Conservation (phyloP, 768 basidiomycete species). For the Phaeotremella skinneri region DNA sequence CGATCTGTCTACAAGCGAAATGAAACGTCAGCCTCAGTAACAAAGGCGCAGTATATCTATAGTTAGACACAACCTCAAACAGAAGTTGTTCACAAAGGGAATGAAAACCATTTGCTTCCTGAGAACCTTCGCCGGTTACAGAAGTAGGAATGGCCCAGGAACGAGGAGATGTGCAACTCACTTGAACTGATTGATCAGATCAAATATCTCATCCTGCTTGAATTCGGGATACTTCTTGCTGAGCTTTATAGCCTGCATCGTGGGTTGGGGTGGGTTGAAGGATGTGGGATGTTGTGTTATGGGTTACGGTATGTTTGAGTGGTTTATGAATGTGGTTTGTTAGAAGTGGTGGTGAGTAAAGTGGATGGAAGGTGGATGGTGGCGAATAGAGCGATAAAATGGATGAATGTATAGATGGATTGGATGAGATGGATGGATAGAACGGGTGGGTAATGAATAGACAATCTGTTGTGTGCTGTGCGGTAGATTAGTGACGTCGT, state of each 20-base stretch:
- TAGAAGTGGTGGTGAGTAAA: too few relatives aligned
- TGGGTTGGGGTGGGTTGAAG: slow-evolving; percentile 8
- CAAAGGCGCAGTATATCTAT: too few relatives aligned
- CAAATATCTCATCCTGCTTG: slow-evolving; percentile 87
- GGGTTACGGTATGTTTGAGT: neutral
- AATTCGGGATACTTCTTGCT: slow-evolving; percentile 92
- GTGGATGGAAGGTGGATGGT: too few relatives aligned
- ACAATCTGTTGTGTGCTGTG: neutral
- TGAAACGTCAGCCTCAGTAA: too few relatives aligned
- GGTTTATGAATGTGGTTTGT: neutral
- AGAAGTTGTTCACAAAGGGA: too few relatives aligned
- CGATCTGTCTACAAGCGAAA: slow-evolving; percentile 42
- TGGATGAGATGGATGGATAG: neutral
- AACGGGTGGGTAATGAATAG: neutral
- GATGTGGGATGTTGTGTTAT: neutral
- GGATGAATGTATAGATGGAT: neutral
- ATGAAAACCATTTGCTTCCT: too few relatives aligned
- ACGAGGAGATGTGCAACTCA: slow-evolving; percentile 54
- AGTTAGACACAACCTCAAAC: too few relatives aligned
- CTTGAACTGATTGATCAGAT: slow-evolving; percentile 95
- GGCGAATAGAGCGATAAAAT: too few relatives aligned
- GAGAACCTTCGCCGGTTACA: too few relatives aligned
- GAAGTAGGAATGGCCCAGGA: too few relatives aligned
- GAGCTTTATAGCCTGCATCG: slow-evolving; percentile 61
- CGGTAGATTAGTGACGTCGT: neutral